Percentiles rank a stretch among this genome's conserved stretches.
Evolutionary conservation across 495 filamentous ascomycete genomes (phyloP).

Genomic region (Talaromyces stipitatus): DNA sequence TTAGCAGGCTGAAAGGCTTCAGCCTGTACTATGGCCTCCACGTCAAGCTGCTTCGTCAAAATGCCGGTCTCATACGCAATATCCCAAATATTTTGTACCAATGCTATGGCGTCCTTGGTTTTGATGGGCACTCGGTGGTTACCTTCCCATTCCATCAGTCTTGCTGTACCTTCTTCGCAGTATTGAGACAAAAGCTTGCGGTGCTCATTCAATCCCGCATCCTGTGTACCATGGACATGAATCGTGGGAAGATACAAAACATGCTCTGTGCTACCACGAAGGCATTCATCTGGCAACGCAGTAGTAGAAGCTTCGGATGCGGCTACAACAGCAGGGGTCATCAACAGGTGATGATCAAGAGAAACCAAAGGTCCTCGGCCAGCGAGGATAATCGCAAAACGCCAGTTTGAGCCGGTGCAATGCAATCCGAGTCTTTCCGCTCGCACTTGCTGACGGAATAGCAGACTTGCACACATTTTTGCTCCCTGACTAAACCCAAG

Average conservation of each 20-base stretch:
- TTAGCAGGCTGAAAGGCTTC: not conserved
- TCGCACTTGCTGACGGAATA: slow-evolving; percentile 36
- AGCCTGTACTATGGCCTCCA: not conserved
- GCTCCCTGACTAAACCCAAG: slow-evolving; percentile 53
- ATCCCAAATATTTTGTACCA: slow-evolving; percentile 39
- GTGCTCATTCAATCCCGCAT: slow-evolving; percentile 46
- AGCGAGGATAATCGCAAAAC: not conserved
- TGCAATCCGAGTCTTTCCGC: not conserved
- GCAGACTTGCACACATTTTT: slow-evolving; percentile 46
- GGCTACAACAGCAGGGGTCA: slow-evolving; percentile 24
- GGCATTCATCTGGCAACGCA: not conserved
- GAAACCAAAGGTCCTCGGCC: not conserved
- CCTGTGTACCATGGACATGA: slow-evolving; percentile 54
- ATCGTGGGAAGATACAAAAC: slow-evolving; percentile 40
- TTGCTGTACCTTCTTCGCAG: slow-evolving; percentile 38
- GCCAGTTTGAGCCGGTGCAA: not conserved
- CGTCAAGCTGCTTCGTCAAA: not conserved
- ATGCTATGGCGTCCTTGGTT: slow-evolving; percentile 38
- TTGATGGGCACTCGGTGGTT: slow-evolving; percentile 51
- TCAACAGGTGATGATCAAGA: not conserved
- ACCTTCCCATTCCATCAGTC: not conserved
- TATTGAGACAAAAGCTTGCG: slow-evolving; percentile 40
- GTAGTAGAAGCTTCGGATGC: slow-evolving; percentile 8
- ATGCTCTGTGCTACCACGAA: not conserved
- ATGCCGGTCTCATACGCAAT: slow-evolving; percentile 29